phyloP scores from a whole-genome alignment of 208 protist genomes.

The Herpetomonas tarakana region DNA sequence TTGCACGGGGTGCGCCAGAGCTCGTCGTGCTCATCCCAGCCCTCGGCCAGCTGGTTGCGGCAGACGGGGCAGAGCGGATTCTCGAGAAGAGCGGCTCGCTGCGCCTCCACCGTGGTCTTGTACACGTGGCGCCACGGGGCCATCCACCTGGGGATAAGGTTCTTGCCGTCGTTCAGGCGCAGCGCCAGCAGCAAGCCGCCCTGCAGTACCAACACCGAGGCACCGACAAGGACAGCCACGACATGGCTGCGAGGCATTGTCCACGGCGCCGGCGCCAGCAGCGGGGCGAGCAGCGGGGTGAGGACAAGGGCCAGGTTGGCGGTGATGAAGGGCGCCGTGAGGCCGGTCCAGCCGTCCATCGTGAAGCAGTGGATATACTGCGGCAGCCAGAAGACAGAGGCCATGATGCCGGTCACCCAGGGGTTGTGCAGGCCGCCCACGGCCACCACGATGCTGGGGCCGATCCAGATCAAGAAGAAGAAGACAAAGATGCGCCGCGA shows the following conservation, averaged over 20 bases:
- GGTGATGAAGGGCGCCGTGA: conserved; percentile 13
- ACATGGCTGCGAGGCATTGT: neutral
- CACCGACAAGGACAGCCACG: neutral
- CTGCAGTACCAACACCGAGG: neutral
- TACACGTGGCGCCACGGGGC: conserved; percentile 24
- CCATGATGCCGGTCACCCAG: neutral
- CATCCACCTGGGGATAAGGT: conserved; percentile 18
- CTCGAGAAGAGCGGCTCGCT: conserved; percentile 9
- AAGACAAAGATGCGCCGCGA: neutral
- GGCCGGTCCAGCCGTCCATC: conserved; percentile 10
- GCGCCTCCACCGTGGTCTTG: conserved; percentile 9
- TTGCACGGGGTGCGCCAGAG: conserved; percentile 30
- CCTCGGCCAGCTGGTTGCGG: conserved; percentile 10
- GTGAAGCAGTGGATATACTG: conserved; percentile 12
- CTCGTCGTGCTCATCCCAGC: conserved; percentile 13
- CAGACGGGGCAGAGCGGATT: conserved; percentile 22
- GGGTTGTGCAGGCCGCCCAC: neutral
- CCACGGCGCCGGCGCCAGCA: neutral
- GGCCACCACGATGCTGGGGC: neutral
- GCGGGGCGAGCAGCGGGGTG: conserved; percentile 3
- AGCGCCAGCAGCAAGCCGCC: conserved; percentile 5
- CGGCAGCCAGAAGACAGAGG: conserved; percentile 15
- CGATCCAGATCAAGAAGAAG: neutral
- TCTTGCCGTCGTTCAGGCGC: neutral
- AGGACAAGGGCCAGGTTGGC: conserved; percentile 2